These are phyloP conservation scores for Crithidia bombi DNA, from an alignment of 208 protist genomes.

Conservation along the genomic window DNA sequence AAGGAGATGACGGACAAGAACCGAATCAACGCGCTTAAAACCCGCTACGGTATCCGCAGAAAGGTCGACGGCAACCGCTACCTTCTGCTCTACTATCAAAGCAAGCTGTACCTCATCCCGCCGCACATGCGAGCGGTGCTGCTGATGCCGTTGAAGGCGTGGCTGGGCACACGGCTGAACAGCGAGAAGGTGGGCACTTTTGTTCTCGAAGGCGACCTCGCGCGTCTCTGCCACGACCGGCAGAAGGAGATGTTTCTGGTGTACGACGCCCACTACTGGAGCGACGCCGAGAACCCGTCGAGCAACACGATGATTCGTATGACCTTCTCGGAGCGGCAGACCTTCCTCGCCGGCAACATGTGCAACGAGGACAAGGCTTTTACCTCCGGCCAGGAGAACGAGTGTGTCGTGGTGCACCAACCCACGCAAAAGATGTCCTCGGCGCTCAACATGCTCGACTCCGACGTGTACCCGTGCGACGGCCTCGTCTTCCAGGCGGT, in stretches of 20 bases:
- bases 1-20: constrained; percentile 80
- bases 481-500: constrained; percentile 83
- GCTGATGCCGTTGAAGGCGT: constrained; percentile 55
- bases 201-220: constrained; percentile 79
- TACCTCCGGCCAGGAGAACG: constrained; percentile 35
- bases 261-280: constrained; percentile 83
- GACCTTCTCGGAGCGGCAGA: constrained; percentile 69
- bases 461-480: constrained; percentile 62
- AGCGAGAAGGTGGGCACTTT: constrained; percentile 46
- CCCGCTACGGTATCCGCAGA: constrained; percentile 70
- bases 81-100: constrained; percentile 45
- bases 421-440: constrained; percentile 47
- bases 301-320: constrained; percentile 64
- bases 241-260: constrained; percentile 76
- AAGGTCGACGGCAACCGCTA: constrained; percentile 66
- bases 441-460: constrained; percentile 64
- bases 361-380: constrained; percentile 50
- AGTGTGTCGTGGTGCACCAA: constrained; percentile 80
- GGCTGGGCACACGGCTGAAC: constrained; percentile 58
- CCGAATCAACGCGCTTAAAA: constrained; percentile 55
- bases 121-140: constrained; percentile 82
- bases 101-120: constrained; percentile 75
- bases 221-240: constrained; percentile 46
- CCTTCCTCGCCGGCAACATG: constrained; percentile 53
- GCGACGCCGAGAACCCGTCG: constrained; percentile 40